Percentiles rank a stretch among this genome's conserved stretches.
These are phyloP conservation scores for Xylaria scruposa DNA, from an alignment of 495 filamentous ascomycete genomes.

Conservation along the genomic window DNA sequence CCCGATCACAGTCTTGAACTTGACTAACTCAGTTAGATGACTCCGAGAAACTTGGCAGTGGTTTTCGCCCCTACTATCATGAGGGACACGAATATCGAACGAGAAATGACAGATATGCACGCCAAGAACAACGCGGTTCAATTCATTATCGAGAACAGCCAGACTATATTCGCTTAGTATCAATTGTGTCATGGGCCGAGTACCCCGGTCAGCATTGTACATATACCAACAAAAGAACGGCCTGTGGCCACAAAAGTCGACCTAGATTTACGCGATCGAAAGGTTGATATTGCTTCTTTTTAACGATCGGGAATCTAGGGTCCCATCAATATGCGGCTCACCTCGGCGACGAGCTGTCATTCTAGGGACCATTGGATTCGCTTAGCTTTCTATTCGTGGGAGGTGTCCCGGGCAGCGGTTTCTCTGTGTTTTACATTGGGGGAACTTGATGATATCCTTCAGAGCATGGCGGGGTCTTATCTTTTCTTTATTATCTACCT, in stretches of 20 bases:
- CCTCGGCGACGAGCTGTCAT: neutral
- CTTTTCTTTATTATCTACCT: conserved; percentile 20
- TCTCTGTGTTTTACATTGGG: conserved; percentile 40
- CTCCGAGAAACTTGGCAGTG: conserved; percentile 90
- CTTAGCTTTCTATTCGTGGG: conserved; percentile 33
- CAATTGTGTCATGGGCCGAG: conserved; percentile 5
- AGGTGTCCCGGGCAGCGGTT: conserved; percentile 36
- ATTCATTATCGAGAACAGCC: conserved; percentile 85
- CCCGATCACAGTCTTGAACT: neutral
- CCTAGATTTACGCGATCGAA: neutral
- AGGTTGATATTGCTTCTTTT: conserved; percentile 15
- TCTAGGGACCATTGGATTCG: conserved; percentile 28
- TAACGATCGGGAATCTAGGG: neutral
- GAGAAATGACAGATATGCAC: conserved; percentile 96
- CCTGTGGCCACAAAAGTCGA: conserved; percentile 14
- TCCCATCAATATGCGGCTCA: neutral
- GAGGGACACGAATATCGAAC: conserved; percentile 83
- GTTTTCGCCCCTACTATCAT: conserved; percentile 99
- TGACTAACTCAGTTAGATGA: conserved; percentile 66
- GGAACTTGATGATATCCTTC: conserved; percentile 46
- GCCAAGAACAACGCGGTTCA: conserved; percentile 89
- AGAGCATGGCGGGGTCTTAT: conserved; percentile 33
- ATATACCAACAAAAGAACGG: conserved; percentile 28
- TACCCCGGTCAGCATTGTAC: conserved; percentile 32
- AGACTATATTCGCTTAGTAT: conserved; percentile 68